Base-by-base conservation (phyloP, 1,284 basidiomycete genomes). In the Irpex lacteus region DNA sequence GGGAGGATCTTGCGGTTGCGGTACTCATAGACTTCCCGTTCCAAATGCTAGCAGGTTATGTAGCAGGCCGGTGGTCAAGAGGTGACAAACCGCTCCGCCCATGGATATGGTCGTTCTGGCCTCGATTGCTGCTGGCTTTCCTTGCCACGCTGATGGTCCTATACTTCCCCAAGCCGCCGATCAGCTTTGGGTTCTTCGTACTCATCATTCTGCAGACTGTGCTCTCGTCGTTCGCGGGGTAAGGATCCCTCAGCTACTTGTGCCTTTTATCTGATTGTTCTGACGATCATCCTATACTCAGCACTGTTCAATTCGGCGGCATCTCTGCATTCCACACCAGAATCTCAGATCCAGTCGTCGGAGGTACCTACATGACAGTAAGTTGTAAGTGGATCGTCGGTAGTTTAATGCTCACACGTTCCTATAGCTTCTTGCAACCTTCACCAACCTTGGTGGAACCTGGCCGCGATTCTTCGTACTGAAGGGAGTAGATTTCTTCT, bases 1-100 rank as follows among this genome's bases (percentile, higher is more conserved):
- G 96, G 60, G 98, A 99, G 79, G 98, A 99, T 71, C 84, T 99
- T 44, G 96, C 98, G 4, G 83, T 98, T 26, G 92, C 95, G 1
- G 96, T 98, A 37, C 86, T 99, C 59, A 93, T 99, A 70, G 98
- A 99, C 77, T 99, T 99, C 70, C 98, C 98, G 1, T 98, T 98
- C 78, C 97, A 99, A 79, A 95, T 99, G 64, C 75, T 95, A 63
- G 96, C 95, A 44, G 97, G 97, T 9, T 99, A 95, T 89, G 82
- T 98, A n/a, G 95, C 96, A 0, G 98, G 95, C 2, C 89, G 89
- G 70, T 98, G 96, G 95, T 91, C 93, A 2, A 81, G 86, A 62
- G 93, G 92, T 2, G 84, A 88, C 60, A 83, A 81, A 59, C 91
- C 91, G 11, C 81, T 95, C 34, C 85, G 87, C 13, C 92, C 94